These are phyloP conservation scores for Saturnispora halmiae DNA, from an alignment of 805 yeast genomes.

Conservation along the genomic window DNA sequence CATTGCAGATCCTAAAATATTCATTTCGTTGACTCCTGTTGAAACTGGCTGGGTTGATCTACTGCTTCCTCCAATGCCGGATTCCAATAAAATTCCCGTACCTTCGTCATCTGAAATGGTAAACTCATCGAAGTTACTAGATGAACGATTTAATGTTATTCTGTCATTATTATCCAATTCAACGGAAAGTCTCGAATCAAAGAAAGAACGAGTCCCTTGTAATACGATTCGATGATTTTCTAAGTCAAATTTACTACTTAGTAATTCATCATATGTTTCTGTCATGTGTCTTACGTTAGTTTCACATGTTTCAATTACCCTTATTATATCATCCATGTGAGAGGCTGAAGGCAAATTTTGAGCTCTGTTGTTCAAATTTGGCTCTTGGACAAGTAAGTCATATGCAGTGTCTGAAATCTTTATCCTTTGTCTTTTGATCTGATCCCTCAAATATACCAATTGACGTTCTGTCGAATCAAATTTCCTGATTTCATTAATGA, in stretches of 20 bases:
- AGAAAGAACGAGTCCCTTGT: constrained; percentile 29
- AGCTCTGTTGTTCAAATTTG: constrained; percentile 15
- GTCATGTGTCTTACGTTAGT: constrained; percentile 61
- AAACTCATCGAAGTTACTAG: constrained; percentile 16
- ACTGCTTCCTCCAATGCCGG: constrained; percentile 12
- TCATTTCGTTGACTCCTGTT: constrained; percentile 30
- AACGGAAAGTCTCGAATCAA: constrained; percentile 26
- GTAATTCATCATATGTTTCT: constrained; percentile 55
- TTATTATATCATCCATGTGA: constrained; percentile 63
- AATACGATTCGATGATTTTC: constrained; percentile 61
- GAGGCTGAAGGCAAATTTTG: constrained; percentile 45
- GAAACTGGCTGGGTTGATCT: constrained; percentile 6
- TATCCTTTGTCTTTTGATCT: constrained; percentile 44
- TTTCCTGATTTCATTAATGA: constrained; percentile 77
- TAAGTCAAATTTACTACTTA: constrained; percentile 46
- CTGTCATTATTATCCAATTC: constrained; percentile 25
- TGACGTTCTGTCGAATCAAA: constrained; percentile 88
- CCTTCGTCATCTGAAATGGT: constrained; percentile 15
- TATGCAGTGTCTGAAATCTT: constrained; percentile 20
- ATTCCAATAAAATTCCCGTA: constrained; percentile 13
- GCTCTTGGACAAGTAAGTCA: constrained; percentile 20
- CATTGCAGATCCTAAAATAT: constrained; percentile 30
- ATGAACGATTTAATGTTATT: constrained; percentile 21
- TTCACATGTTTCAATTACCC: constrained; percentile 56
- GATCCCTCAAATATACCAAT: constrained; percentile 43